Conservation (phyloP, 176 grass and related monocot genomes). For the Musa troglodytarum region DNA sequence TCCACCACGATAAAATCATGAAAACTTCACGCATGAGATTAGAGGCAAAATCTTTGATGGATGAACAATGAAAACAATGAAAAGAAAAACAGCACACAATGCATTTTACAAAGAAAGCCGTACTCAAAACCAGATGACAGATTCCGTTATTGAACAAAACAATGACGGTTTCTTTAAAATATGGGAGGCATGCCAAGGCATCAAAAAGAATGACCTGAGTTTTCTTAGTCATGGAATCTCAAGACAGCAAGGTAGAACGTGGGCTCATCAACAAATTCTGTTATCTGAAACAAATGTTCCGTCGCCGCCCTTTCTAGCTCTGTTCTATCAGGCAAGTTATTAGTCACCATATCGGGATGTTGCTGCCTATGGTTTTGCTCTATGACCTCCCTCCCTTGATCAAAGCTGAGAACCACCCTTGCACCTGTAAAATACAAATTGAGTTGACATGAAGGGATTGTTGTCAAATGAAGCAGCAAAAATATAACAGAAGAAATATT, state of each 20-base stretch:
- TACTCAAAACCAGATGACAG: neutral
- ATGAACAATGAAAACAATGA: too few relatives aligned
- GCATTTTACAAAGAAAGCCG: neutral
- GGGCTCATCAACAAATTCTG: constrained; percentile 58
- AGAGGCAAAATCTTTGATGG: too few relatives aligned
- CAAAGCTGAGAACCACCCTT: constrained; percentile 71
- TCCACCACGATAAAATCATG: too few relatives aligned
- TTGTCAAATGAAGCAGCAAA: neutral
- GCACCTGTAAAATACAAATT: constrained; percentile 33
- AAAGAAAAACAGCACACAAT: neutral
- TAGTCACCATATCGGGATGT: constrained; percentile 46
- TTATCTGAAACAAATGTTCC: constrained; percentile 43
- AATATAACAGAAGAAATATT: neutral
- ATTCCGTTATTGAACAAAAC: neutral
- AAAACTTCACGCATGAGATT: too few relatives aligned
- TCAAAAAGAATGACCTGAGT: neutral
- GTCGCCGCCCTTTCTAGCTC: constrained; percentile 48
- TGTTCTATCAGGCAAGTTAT: constrained; percentile 48
- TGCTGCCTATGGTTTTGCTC: constrained; percentile 49
- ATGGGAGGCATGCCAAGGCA: neutral
- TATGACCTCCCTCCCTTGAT: constrained; percentile 56
- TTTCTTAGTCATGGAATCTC: neutral
- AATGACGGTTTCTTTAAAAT: neutral
- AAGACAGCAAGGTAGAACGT: constrained; percentile 33
- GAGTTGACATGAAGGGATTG: neutral